Conservation (phyloP, 352 stramenopile species). For the Globisporangium paroecandrum region DNA sequence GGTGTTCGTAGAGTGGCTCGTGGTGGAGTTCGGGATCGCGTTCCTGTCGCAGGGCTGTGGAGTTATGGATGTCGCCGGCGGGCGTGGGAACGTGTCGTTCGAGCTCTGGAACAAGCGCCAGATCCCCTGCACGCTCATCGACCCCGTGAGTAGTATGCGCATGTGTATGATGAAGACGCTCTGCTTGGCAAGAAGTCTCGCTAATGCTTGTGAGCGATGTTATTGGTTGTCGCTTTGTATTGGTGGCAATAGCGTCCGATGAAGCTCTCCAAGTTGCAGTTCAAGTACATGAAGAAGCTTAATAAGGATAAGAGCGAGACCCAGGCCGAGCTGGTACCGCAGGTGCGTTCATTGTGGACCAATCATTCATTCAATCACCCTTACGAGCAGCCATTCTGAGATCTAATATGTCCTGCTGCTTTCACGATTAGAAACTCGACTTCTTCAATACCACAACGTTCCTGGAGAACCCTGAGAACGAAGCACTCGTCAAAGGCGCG, state of each 20-base stretch:
- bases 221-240: conserved; percentile 16
- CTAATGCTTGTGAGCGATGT: not conserved
- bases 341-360: conserved; percentile 26
- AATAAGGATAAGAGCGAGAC: conserved; percentile 36
- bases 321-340: conserved; percentile 38
- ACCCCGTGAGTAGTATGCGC: conserved; percentile 47
- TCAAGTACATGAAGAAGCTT: conserved; percentile 68
- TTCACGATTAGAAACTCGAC: conserved; percentile 32
- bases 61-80: conserved; percentile 81
- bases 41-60: conserved; percentile 47
- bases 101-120: conserved; percentile 82
- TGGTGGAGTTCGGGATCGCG: conserved; percentile 55
- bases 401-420: not conserved
- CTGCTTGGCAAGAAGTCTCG: not conserved
- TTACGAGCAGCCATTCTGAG: too few species aligned
- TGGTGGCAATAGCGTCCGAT: conserved; percentile 42
- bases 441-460: conserved; percentile 66
- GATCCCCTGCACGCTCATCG: conserved; percentile 70
- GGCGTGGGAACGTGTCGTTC: conserved; percentile 77
- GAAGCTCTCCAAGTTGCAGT: conserved; percentile 66
- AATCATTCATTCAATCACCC: not conserved
- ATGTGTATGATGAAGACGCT: not conserved
- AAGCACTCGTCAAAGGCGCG: conserved; percentile 57
- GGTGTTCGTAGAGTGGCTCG: conserved; percentile 76
- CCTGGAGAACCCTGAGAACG: conserved; percentile 41